Evolutionary conservation across 192 early-diverging fungal species (phyloP).

Genomic region (Neocallimastix lanati): DNA sequence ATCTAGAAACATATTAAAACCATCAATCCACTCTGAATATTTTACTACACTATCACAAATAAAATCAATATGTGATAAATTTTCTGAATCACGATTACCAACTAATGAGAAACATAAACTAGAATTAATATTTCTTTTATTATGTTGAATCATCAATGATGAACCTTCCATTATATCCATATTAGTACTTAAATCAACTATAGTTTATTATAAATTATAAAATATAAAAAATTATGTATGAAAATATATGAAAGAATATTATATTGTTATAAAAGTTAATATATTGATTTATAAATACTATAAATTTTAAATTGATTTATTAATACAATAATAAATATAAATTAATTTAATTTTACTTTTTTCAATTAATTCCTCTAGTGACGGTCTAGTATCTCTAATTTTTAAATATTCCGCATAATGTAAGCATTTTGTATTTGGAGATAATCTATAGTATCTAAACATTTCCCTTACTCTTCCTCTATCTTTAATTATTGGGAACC

Average conservation of each 20-base stretch:
- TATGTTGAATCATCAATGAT: neutral
- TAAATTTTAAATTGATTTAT: neutral
- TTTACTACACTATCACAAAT: slow-evolving; percentile 18
- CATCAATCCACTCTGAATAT: slow-evolving; percentile 54
- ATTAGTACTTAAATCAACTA: neutral
- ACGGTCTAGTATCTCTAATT: slow-evolving; percentile 11
- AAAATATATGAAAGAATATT: too few relatives aligned
- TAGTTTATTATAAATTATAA: neutral
- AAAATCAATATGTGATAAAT: slow-evolving; percentile 31
- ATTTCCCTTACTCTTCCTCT: slow-evolving; percentile 3
- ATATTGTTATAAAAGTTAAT: too few relatives aligned
- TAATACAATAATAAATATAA: slow-evolving; percentile 8
- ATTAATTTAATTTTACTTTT: slow-evolving; percentile 26
- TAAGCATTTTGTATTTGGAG: slow-evolving; percentile 30
- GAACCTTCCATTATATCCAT: neutral
- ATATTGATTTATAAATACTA: too few relatives aligned
- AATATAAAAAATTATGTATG: too few relatives aligned
- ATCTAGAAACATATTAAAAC: slow-evolving; percentile 51
- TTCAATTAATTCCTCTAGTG: slow-evolving; percentile 21
- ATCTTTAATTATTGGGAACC: slow-evolving; percentile 38
- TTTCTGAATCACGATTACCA: slow-evolving; percentile 3
- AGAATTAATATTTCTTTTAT: slow-evolving; percentile 12
- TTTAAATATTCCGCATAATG: slow-evolving; percentile 50
- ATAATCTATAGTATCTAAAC: slow-evolving; percentile 38
- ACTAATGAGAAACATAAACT: slow-evolving; percentile 26